These are phyloP conservation scores for Adansonia digitata DNA, from an alignment of 345 rosid species.

Conservation along the genomic window DNA sequence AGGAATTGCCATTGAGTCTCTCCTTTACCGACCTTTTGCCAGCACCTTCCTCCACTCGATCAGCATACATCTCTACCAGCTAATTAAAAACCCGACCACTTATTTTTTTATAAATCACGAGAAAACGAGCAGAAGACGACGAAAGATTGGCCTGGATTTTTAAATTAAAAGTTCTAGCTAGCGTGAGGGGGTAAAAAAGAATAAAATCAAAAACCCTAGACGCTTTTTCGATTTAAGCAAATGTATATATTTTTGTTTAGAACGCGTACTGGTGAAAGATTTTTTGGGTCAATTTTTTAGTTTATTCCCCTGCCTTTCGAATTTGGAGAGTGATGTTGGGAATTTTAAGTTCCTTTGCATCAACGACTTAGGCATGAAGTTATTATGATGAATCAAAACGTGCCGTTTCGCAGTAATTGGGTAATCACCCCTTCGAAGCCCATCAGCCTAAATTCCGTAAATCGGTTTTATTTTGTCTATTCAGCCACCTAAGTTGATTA, in stretches of 20 bases:
- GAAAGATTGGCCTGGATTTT: background rate
- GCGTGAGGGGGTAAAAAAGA: background rate
- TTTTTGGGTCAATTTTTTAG: background rate
- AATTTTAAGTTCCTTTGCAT: too few relatives aligned
- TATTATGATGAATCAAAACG: background rate
- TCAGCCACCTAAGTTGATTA: too few relatives aligned
- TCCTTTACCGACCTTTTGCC: slow-evolving; percentile 57
- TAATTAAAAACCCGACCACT: slow-evolving; percentile 28
- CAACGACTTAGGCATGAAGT: too few relatives aligned
- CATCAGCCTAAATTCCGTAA: too few relatives aligned
- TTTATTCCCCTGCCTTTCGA: background rate
- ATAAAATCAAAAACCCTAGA: background rate
- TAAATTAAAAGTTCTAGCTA: background rate
- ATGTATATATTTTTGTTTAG: background rate
- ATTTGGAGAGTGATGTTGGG: background rate
- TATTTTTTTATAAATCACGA: background rate
- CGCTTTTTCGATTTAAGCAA: background rate
- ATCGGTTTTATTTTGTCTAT: too few relatives aligned
- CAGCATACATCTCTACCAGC: slow-evolving; percentile 70
- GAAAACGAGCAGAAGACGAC: background rate
- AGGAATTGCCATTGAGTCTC: slow-evolving; percentile 65
- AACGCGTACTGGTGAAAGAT: background rate
- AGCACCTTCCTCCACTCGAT: slow-evolving; percentile 76
- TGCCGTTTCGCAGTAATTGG: background rate
- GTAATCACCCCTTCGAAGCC: too few relatives aligned